Evolutionary conservation across 352 stramenopile species (phyloP), one percentile per base, ranked within the genome.

Genomic region (Phytopythium mirpurense): DNA sequence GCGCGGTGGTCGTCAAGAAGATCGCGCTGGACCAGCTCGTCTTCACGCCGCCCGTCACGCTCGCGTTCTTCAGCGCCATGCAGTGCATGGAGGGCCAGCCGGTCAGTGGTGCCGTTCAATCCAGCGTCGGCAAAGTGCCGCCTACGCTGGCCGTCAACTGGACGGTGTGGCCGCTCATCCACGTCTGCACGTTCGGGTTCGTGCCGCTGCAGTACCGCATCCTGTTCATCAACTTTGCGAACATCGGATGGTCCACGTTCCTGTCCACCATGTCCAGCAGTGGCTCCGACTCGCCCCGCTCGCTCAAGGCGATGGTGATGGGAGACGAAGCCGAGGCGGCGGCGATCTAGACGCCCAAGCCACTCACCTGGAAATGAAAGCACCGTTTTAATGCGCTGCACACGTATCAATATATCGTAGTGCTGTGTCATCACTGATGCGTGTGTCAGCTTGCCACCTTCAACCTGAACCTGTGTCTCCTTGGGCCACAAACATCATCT

Each of bases 161-260:
- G 60, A 67, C 58, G 8, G 70, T 77, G 41, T 78, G 71, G 71
- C 62, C 67, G 26, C 51, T 75, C 18, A 59, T 78, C 4, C 67
- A 82, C 51, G 51, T 82, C 19, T 45, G 60, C 54, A 77, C 64
- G 0, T 78, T 77, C 36, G 60, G 63, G 5, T 77, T 78, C 45
- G 68, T 78, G 54, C 68, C 71, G 21, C 41, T 82, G 47, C 63
- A 69, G 40, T 75, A 77, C 55, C 71, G 71, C n/a, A 57, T 77
- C 42, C 46, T 82, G 43, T 76, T 74, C 41, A 71, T 74, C 46
- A 82, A 78, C 36, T 44, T 63, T 14, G 57, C 65, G 21, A 82
- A 71, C 46, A 56, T 82, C 23, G 68, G 70, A 1, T 82, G 68
- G 68, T 77, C 70, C 3, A 58, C 67, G 1, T 80, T 77, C 57